phyloP scores from a whole-genome alignment of 177 flowering plant species.

The Vitis hybrid region DNA sequence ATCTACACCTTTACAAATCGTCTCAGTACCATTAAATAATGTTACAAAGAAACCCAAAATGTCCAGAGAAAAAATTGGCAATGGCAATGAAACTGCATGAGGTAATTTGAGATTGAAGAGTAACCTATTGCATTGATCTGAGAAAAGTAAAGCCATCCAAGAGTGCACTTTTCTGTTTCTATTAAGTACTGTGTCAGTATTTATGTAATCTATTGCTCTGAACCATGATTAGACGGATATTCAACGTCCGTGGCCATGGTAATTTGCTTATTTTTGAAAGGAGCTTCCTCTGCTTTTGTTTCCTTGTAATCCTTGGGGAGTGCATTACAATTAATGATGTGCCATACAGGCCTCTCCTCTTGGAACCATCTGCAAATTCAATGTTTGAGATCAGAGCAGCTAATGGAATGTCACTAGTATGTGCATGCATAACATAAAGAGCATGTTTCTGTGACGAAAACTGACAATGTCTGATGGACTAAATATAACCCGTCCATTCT shows the following conservation, averaged over 20 bases:
- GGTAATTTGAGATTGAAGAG: too few relatives aligned
- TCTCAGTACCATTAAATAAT: too few relatives aligned
- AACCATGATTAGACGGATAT: slow-evolving; percentile 23
- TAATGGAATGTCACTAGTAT: not conserved
- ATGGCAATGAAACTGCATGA: too few relatives aligned
- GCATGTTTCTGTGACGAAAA: not conserved
- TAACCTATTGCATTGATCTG: too few relatives aligned
- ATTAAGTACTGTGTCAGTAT: not conserved
- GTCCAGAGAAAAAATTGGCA: too few relatives aligned
- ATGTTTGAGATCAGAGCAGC: slow-evolving; percentile 5
- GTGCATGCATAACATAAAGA: not conserved
- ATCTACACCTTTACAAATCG: too few relatives aligned
- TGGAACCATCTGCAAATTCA: slow-evolving; percentile 65
- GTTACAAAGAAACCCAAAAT: too few relatives aligned
- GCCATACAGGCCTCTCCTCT: slow-evolving; percentile 83
- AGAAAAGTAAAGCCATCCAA: too few relatives aligned
- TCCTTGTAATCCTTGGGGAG: slow-evolving; percentile 51
- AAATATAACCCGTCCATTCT: too few relatives aligned
- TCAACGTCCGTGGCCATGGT: slow-evolving; percentile 38
- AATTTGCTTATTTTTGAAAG: slow-evolving; percentile 30
- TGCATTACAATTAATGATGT: slow-evolving; percentile 75
- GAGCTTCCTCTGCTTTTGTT: slow-evolving; percentile 29
- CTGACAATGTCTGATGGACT: too few relatives aligned
- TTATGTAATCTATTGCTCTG: slow-evolving; percentile 38
- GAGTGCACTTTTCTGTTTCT: too few relatives aligned